Evolutionary conservation across 371 early-diverging fungal genomes (phyloP).

Genomic region (Catenaria anguillulae): DNA sequence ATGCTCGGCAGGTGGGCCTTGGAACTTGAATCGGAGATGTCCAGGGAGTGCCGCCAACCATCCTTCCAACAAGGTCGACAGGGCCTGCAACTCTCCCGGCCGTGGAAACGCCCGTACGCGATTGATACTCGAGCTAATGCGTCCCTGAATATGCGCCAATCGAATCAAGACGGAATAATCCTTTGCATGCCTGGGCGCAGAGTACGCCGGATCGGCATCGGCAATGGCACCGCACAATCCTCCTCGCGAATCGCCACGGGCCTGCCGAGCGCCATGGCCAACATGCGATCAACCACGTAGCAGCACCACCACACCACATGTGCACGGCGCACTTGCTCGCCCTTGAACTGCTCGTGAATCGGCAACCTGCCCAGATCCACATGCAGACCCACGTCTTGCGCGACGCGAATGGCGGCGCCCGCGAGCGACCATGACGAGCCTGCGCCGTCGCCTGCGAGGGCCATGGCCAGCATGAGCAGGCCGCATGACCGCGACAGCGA

Average conservation of each 20-base stretch:
- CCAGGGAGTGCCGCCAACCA: neutral
- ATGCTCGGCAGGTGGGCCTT: neutral
- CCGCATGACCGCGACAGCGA: neutral
- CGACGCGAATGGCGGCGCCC: neutral
- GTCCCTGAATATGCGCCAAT: neutral
- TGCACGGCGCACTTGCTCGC: neutral
- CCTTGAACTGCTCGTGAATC: neutral
- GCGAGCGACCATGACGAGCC: neutral
- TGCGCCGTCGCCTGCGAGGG: neutral
- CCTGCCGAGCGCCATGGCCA: neutral
- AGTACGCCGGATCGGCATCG: neutral
- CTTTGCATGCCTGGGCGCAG: neutral
- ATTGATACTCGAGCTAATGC: neutral
- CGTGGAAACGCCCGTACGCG: neutral
- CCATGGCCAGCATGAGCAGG: neutral
- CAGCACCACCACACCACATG: neutral
- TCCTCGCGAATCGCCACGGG: neutral
- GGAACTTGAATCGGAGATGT: neutral
- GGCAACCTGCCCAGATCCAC: neutral
- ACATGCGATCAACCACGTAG: conserved; percentile 1
- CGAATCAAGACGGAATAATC: neutral
- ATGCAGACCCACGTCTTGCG: neutral
- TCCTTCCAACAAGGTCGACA: neutral
- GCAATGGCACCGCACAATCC: neutral
- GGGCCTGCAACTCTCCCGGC: too few species aligned